Evolutionary conservation across 2,329 filamentous ascomycete species (phyloP).

Genomic region (Xylaria sp.): DNA sequence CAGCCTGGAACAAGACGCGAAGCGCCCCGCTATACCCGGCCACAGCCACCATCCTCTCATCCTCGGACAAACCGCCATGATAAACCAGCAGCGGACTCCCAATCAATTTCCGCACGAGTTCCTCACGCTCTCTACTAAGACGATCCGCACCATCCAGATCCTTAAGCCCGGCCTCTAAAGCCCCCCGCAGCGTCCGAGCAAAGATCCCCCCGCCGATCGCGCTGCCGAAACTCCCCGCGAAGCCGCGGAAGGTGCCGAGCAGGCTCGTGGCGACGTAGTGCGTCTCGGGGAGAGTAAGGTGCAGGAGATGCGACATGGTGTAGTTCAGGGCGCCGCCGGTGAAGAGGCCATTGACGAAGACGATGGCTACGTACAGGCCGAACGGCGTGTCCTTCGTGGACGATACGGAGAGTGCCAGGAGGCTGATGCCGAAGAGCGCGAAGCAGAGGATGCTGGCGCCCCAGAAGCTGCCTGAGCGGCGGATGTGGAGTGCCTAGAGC

Average conservation of each 20-base stretch:
- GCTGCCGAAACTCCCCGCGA: slow-evolving; percentile 83
- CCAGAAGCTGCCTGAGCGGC: slow-evolving; percentile 78
- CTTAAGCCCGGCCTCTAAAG: slow-evolving; percentile 68
- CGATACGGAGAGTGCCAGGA: slow-evolving; percentile 66
- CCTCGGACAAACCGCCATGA: slow-evolving; percentile 53
- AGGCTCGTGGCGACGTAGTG: slow-evolving; percentile 83
- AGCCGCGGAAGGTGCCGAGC: slow-evolving; percentile 82
- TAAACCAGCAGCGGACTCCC: slow-evolving; percentile 64
- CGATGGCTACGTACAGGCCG: slow-evolving; percentile 65
- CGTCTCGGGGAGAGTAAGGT: slow-evolving; percentile 72
- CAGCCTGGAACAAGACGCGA: slow-evolving; percentile 59
- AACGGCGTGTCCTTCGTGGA: slow-evolving; percentile 64
- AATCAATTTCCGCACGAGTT: slow-evolving; percentile 60
- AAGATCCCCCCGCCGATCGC: slow-evolving; percentile 84
- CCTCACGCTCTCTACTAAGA: slow-evolving; percentile 47
- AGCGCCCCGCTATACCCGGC: slow-evolving; percentile 60
- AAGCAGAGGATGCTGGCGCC: slow-evolving; percentile 69
- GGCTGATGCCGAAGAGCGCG: slow-evolving; percentile 68
- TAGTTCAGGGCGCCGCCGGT: slow-evolving; percentile 83
- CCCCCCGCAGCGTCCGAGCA: slow-evolving; percentile 66
- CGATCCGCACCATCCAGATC: slow-evolving; percentile 55
- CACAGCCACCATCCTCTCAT: slow-evolving; percentile 60
- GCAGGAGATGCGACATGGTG: slow-evolving; percentile 80
- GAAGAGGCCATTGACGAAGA: slow-evolving; percentile 77
- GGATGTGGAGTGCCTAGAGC: slow-evolving; percentile 74